Percentiles rank a stretch among this genome's conserved stretches.
These are phyloP conservation scores for Sherardia arvensis DNA, from an alignment of 257 asterid species.

Conservation along the genomic window DNA sequence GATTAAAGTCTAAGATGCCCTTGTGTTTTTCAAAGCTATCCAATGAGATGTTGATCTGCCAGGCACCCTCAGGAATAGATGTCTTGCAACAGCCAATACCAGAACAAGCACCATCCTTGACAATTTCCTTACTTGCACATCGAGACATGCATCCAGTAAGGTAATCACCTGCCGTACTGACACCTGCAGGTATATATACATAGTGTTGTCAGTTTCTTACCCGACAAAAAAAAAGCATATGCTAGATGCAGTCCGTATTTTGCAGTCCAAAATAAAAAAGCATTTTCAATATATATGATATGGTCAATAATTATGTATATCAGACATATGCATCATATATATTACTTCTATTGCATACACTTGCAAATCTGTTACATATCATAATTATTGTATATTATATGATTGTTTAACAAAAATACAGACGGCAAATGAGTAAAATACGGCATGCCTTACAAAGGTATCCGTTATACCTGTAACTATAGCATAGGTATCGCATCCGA, in stretches of 20 bases:
- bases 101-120: constrained; percentile 11
- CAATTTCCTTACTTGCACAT: constrained; percentile 1
- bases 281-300: too few species aligned
- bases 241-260: too few species aligned
- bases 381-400: too few species aligned
- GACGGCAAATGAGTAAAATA: too few species aligned
- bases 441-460: too few species aligned
- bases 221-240: too few species aligned
- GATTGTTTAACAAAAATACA: too few species aligned
- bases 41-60: background rate
- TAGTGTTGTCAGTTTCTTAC: constrained; percentile 5
- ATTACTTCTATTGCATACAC: too few species aligned
- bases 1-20: background rate
- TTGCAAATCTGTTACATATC: too few species aligned
- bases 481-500: background rate
- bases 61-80: background rate
- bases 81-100: constrained; percentile 4
- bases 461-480: background rate
- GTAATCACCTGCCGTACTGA: background rate
- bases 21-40: background rate
- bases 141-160: constrained; percentile 25
- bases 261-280: too few species aligned
- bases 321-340: too few species aligned
- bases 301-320: too few species aligned
- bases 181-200: constrained; percentile 24